Base-by-base conservation (phyloP, 352 stramenopile species). In the Globisporangium viniferum region DNA sequence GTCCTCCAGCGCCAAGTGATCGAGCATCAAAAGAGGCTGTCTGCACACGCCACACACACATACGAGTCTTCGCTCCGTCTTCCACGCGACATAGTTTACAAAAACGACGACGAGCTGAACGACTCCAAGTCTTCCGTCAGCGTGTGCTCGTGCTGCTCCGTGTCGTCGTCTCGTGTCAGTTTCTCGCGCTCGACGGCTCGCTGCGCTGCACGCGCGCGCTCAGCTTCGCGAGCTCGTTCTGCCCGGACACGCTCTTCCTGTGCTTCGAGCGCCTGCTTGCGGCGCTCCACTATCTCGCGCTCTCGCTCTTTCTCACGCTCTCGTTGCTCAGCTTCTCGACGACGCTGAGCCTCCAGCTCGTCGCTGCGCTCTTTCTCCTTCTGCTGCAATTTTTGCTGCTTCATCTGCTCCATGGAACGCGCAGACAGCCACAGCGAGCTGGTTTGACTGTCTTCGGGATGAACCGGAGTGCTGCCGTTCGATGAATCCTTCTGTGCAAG, bases 41-140 rank as follows among this genome's bases (percentile, higher is more conserved):
- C 60, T 59, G 46, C 46, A 49, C 60, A 56, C 31, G n/a, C 36
- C 58, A 53, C 35, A 53, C 58, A 64, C 58, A 59, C 35, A 27
- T 18, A 49, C 60, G 22, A 59, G n/a, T 10, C 27, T 39, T 33
- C 57, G 58, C 60, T 49, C 46, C 41, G 46, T 22, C 46, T 59
- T 59, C 46, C 60, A 44, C 60, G 48, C 46, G 31, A 31, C 20
- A 59, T 66, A 66, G 31, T 55, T 84, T 82, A 94, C 80, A 94
- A 86, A 86, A 94, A 96, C 55, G 86, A 93, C 60, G 88, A 94
- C 53, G 88, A 93, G 73, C 86, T 94, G 75, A 96, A 96, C 57
- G 82, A 81, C 76, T 92, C 85, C 67, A 96, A 68, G 69, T 96
- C 88, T 55, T 94, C 82, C 29, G 75, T 92, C 66, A 93, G 68